Conservation (phyloP, 495 filamentous ascomycete genomes). For the Penicilliopsis zonata region DNA sequence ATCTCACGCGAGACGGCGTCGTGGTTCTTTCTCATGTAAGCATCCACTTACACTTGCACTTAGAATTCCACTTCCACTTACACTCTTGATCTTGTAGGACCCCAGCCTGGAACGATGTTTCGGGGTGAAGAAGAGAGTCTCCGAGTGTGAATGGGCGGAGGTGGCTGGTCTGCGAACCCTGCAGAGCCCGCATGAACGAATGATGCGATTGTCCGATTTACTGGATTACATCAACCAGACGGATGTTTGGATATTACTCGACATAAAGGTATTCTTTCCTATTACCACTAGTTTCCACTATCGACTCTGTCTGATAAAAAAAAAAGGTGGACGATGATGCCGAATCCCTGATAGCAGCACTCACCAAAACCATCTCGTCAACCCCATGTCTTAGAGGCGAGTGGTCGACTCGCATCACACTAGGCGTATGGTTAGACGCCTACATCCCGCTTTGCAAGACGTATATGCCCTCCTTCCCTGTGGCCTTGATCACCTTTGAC, state of each 20-base stretch:
- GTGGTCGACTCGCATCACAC: conserved; percentile 61
- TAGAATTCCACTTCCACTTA: background rate
- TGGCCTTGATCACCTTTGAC: conserved; percentile 65
- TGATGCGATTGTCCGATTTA: conserved; percentile 68
- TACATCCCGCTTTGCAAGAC: conserved; percentile 46
- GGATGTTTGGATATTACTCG: conserved; percentile 69
- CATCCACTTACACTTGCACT: no score
- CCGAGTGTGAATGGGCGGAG: conserved; percentile 64
- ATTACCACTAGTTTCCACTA: background rate
- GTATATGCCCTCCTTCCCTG: conserved; percentile 54
- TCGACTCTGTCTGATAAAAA: conserved; percentile 3
- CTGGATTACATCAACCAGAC: conserved; percentile 56
- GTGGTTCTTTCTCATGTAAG: conserved; percentile 77
- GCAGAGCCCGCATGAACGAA: conserved; percentile 50
- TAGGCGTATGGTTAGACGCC: conserved; percentile 69
- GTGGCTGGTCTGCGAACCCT: conserved; percentile 56
- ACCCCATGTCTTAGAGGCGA: no score
- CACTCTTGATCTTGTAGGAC: conserved; percentile 42
- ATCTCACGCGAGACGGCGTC: conserved; percentile 68
- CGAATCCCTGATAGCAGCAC: conserved; percentile 51
- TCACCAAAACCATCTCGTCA: conserved; percentile 46
- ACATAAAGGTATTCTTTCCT: conserved; percentile 58
- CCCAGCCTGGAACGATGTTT: conserved; percentile 66
- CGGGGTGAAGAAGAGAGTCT: conserved; percentile 54
- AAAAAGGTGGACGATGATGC: conserved; percentile 53